phyloP scores from a whole-genome alignment of 495 filamentous ascomycete species.

The Zalerion maritima region DNA sequence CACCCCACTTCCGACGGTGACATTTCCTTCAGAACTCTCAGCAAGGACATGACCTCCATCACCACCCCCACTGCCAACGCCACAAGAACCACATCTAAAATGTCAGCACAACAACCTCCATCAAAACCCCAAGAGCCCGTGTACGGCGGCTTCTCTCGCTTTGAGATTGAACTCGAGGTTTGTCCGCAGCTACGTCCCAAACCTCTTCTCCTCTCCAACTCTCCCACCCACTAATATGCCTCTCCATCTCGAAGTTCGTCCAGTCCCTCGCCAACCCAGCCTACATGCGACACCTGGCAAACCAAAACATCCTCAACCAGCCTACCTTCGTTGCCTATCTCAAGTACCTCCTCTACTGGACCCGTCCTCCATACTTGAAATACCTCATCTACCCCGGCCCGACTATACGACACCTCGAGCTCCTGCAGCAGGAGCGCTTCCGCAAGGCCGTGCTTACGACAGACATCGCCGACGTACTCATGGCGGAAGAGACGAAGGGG shows the following conservation, averaged over 20 bases:
- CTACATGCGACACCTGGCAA: slow-evolving; percentile 73
- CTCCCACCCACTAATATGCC: slow-evolving; percentile 10
- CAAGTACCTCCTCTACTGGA: slow-evolving; percentile 73
- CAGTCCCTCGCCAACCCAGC: slow-evolving; percentile 71
- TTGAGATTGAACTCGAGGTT: slow-evolving; percentile 64
- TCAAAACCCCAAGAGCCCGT: slow-evolving; percentile 35
- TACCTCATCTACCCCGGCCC: slow-evolving; percentile 72
- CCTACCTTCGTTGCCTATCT: slow-evolving; percentile 69
- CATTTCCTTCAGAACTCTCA: no score
- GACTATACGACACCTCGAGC: slow-evolving; percentile 64
- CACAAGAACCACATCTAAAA: no score
- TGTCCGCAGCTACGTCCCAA: neutral
- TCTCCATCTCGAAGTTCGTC: slow-evolving; percentile 51
- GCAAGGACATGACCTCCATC: no score
- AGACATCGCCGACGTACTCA: slow-evolving; percentile 49
- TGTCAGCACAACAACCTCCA: no score
- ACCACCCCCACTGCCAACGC: no score
- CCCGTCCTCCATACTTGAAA: slow-evolving; percentile 64
- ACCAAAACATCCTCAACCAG: slow-evolving; percentile 44
- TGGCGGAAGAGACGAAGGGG: slow-evolving; percentile 39
- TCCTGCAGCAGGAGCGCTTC: slow-evolving; percentile 74
- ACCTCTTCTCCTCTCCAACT: neutral
- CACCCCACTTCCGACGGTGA: no score
- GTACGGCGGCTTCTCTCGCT: slow-evolving; percentile 52
- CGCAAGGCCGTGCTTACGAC: slow-evolving; percentile 68